phyloP scores from a whole-genome alignment of 495 filamentous ascomycete genomes.

The Podospora appendiculata region DNA sequence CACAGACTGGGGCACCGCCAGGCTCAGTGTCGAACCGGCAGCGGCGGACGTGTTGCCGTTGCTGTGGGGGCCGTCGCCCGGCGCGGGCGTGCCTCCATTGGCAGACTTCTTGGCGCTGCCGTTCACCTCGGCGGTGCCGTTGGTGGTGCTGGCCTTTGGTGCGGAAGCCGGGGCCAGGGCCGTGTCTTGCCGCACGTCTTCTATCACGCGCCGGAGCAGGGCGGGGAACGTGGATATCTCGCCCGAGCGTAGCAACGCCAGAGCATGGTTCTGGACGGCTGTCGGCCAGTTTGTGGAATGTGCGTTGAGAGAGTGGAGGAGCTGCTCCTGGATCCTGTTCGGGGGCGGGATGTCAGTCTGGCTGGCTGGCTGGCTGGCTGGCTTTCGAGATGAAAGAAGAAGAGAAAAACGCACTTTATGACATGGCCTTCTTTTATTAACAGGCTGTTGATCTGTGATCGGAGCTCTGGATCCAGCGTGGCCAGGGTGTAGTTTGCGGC shows the following conservation, averaged over 20 bases:
- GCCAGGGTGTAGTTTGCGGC: slow-evolving; percentile 41
- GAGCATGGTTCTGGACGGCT: slow-evolving; percentile 41
- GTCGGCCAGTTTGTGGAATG: slow-evolving; percentile 48
- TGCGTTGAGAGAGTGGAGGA: slow-evolving; percentile 45
- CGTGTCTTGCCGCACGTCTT: slow-evolving; percentile 45
- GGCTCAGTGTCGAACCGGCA: slow-evolving; percentile 12
- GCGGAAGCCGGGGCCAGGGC: slow-evolving; percentile 10
- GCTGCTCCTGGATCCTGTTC: slow-evolving; percentile 47
- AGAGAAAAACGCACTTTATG: slow-evolving; percentile 29
- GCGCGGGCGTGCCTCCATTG: slow-evolving; percentile 9
- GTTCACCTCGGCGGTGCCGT: slow-evolving; percentile 14
- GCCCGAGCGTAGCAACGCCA: slow-evolving; percentile 45
- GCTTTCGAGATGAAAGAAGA: background rate
- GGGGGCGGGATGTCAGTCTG: slow-evolving; percentile 1
- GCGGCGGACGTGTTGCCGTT: slow-evolving; percentile 13
- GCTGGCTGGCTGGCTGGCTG: background rate
- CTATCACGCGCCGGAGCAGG: slow-evolving; percentile 43
- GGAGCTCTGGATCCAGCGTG: slow-evolving; percentile 42
- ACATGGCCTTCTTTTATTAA: slow-evolving; percentile 43
- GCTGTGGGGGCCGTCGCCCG: slow-evolving; percentile 6
- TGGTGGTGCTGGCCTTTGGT: slow-evolving; percentile 2
- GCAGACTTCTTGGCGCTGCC: slow-evolving; percentile 12
- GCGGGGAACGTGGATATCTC: slow-evolving; percentile 44
- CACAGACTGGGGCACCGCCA: slow-evolving; percentile 42
- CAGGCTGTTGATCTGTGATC: slow-evolving; percentile 44